These are phyloP conservation scores for Francoa sonchifolia DNA, from an alignment of 441 rosid species.

Conservation along the genomic window DNA sequence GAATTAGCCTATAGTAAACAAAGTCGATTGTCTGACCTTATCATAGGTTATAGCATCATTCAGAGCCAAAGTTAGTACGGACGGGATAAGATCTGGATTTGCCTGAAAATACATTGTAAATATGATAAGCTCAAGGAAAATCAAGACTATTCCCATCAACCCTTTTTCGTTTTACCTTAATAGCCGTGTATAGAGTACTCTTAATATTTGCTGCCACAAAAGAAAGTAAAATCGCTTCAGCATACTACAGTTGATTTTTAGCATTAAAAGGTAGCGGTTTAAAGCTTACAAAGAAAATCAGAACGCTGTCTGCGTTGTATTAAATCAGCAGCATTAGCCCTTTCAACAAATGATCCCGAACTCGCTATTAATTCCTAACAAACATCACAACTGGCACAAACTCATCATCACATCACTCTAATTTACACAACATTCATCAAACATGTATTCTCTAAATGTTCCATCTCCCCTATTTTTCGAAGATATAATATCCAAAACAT, in stretches of 20 bases:
- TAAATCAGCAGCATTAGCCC: slow-evolving; percentile 72
- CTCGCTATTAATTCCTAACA: slow-evolving; percentile 55
- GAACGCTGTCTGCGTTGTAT: slow-evolving; percentile 81
- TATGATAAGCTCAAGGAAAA: background rate
- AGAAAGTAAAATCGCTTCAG: slow-evolving; percentile 12
- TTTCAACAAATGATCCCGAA: slow-evolving; percentile 42
- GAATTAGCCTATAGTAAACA: background rate
- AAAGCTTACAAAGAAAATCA: slow-evolving; percentile 53
- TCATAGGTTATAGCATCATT: slow-evolving; percentile 77
- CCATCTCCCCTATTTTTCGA: too few species aligned
- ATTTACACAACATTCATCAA: background rate
- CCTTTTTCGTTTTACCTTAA: slow-evolving; percentile 27
- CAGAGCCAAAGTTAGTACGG: slow-evolving; percentile 57
- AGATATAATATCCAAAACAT: too few species aligned
- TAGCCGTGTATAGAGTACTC: slow-evolving; percentile 30
- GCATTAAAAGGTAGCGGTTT: background rate
- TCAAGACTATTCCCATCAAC: background rate
- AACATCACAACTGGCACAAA: slow-evolving; percentile 38
- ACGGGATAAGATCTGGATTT: slow-evolving; percentile 56
- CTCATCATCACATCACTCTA: slow-evolving; percentile 37
- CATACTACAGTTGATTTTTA: slow-evolving; percentile 3
- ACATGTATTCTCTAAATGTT: background rate
- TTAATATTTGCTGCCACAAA: slow-evolving; percentile 46
- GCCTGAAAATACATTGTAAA: slow-evolving; percentile 23
- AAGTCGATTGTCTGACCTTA: slow-evolving; percentile 40